These are phyloP conservation scores for Hyaloscypha finlandica DNA, from an alignment of 495 filamentous ascomycete species.

Conservation along the genomic window DNA sequence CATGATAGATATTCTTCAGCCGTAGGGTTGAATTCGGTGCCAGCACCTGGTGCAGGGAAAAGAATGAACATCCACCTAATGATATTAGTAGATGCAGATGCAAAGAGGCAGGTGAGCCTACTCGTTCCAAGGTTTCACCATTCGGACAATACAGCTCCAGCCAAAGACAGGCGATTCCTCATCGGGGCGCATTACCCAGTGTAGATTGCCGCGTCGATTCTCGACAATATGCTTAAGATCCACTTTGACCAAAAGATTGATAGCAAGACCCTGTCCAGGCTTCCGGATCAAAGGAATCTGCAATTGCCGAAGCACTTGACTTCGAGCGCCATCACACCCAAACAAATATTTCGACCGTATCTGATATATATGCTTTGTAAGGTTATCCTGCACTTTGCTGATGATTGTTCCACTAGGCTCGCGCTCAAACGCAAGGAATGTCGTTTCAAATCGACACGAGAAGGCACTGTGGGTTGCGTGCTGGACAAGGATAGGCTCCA, in stretches of 20 bases:
- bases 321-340: constrained; percentile 54
- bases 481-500: constrained; percentile 47
- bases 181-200: constrained; percentile 54
- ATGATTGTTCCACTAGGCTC: constrained; percentile 33
- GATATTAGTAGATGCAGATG: neutral
- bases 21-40: constrained; percentile 36
- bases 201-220: constrained; percentile 51
- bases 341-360: constrained; percentile 55
- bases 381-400: constrained; percentile 42
- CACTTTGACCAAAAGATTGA: constrained; percentile 52
- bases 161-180: constrained; percentile 43
- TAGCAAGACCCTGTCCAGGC: constrained; percentile 54
- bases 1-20: constrained; percentile 44
- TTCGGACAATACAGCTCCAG: constrained; percentile 45
- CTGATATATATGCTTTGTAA: constrained; percentile 43
- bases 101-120: neutral
- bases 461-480: constrained; percentile 43
- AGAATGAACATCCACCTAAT: constrained; percentile 53
- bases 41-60: constrained; percentile 42
- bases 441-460: constrained; percentile 43
- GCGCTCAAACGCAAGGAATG: constrained; percentile 34
- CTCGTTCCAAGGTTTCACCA: constrained; percentile 59
- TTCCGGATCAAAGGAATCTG: constrained; percentile 50
- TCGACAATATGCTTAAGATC: constrained; percentile 48
- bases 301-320: constrained; percentile 48